Conservation (phyloP, 2,329 filamentous ascomycete genomes). For the Aspergillus sp. region DNA sequence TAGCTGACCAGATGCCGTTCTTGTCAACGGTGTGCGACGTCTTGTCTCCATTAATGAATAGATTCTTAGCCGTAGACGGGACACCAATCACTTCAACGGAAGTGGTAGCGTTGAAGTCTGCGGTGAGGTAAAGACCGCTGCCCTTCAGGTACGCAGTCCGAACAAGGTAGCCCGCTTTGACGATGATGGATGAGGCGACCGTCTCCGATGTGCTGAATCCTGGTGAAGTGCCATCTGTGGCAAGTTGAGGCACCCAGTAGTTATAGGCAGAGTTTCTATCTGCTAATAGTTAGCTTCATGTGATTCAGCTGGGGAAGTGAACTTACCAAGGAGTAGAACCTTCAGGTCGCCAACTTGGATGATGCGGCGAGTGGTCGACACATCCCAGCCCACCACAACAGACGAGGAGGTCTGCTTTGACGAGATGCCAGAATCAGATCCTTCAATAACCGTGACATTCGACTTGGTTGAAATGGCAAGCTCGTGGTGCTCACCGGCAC, state of each 20-base stretch:
- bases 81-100: constrained; percentile 68
- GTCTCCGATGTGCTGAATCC: constrained; percentile 36
- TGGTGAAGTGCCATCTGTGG: constrained; percentile 26
- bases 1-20: constrained; percentile 54
- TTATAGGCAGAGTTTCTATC: constrained; percentile 55
- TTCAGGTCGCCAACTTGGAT: constrained; percentile 48
- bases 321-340: constrained; percentile 57
- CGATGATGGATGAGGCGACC: constrained; percentile 40
- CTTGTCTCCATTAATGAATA: constrained; percentile 63
- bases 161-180: constrained; percentile 48
- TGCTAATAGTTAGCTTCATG: constrained; percentile 28
- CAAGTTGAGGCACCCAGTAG: constrained; percentile 47
- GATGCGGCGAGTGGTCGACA: constrained; percentile 50
- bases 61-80: constrained; percentile 54
- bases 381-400: constrained; percentile 55
- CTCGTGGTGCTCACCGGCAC: constrained; percentile 44
- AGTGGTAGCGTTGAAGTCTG: constrained; percentile 72
- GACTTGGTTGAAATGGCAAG: constrained; percentile 38
- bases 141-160: constrained; percentile 56
- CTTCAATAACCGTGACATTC: constrained; percentile 33
- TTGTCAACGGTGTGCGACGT: constrained; percentile 44
- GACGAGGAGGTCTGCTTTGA: constrained; percentile 32
- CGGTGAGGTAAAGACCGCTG: constrained; percentile 62
- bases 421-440: constrained; percentile 33
- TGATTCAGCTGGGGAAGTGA: neutral